Conservation (phyloP, 768 basidiomycete species). For the Dictyophora rubrovolvata region DNA sequence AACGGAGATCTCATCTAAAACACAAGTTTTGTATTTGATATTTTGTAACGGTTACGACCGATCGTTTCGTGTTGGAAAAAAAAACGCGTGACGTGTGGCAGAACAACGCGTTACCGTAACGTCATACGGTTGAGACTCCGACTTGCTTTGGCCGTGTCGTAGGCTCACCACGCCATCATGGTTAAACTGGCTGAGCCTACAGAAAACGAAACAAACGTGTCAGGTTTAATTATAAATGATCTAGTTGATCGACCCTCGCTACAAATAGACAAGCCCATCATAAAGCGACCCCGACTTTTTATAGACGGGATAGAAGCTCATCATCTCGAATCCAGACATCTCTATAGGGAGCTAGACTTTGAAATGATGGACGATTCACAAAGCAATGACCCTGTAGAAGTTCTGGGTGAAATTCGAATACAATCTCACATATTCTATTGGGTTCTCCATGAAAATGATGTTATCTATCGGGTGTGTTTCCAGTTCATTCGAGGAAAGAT, state of each 20-base stretch:
- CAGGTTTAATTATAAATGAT: background rate
- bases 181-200: background rate
- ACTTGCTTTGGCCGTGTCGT: background rate
- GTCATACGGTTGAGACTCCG: background rate
- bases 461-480: constrained; percentile 43
- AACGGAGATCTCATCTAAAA: background rate
- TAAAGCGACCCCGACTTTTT: constrained; percentile 17
- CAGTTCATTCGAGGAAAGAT: background rate
- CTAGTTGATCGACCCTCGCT: background rate
- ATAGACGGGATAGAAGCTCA: constrained; percentile 33
- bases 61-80: background rate
- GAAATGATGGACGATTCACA: background rate
- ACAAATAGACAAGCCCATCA: background rate
- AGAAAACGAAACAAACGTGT: background rate
- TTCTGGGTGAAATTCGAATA: constrained; percentile 49
- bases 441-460: constrained; percentile 48
- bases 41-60: background rate
- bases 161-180: background rate
- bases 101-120: background rate
- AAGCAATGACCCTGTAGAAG: constrained; percentile 27
- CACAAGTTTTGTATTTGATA: background rate
- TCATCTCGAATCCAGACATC: constrained; percentile 24
- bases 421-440: constrained; percentile 42
- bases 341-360: constrained; percentile 16
- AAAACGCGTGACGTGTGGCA: background rate